Base-by-base conservation (phyloP, 129 eudicot species). In the Silybum marianum region DNA sequence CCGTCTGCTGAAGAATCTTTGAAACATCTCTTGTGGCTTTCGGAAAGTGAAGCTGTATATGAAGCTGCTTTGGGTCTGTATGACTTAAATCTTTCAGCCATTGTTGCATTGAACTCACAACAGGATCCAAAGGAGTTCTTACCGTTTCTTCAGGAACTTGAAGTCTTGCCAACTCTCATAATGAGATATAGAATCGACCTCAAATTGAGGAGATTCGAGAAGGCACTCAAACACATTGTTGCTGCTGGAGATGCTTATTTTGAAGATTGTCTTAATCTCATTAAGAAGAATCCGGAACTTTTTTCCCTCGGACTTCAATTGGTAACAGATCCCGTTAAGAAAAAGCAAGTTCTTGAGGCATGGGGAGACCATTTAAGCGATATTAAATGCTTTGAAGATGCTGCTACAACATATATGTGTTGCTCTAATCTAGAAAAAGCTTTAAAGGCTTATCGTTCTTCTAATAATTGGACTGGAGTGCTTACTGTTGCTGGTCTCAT, bases 11-110 rank as follows among this genome's bases (percentile, higher is more conserved):
- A 95, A 80, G 99, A 95, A 85, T 91, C 99, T 77, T 77, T 93
- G 79, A 91, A 91, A 85, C 99, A 95, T 86, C 85, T 95, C 13
- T 85, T 95, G 81, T 95, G 99, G 99, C 87, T 95, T 10, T 93
- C 98, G 6, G 98, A 93, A 73, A 51, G 92, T 9, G 98, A 91
- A 80, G 93, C 99, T 40, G 93, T 95, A 42, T 95, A 86, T 81
- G 99, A 95, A 95, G 95, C 98, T 80, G 99, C 98, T 32, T 85
- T 95, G 80, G 99, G 99, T 32, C 98, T 95, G 54, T 95, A 95
- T 63, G 99, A 95, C 83, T 78, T 95, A 72, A 95, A 91, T 82
- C 95, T 93, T 79, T 92, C 99, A 40, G 99, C 99, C 71, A 95
- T 95, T 66, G 99, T 95, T 84, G 99, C 99, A 60, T 86, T 95